These are phyloP conservation scores for Madurella fahalii DNA, from an alignment of 2,329 filamentous ascomycete genomes.

Conservation along the genomic window DNA sequence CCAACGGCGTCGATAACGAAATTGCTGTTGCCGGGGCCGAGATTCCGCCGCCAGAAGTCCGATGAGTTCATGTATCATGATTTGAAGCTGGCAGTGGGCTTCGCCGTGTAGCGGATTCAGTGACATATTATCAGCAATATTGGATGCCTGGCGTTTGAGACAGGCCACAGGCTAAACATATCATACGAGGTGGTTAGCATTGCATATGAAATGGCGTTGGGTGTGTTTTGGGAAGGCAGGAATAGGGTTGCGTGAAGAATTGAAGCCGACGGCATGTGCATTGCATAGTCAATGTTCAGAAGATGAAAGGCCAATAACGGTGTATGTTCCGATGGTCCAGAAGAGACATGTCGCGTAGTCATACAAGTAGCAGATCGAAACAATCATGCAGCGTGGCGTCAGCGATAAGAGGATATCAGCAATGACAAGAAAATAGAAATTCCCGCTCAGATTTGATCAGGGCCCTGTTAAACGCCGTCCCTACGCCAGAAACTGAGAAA, in stretches of 20 bases:
- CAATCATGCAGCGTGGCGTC: no score
- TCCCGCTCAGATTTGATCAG: background rate
- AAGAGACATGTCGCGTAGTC: no score
- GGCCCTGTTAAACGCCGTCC: background rate
- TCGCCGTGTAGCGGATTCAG: background rate
- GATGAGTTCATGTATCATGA: constrained; percentile 18
- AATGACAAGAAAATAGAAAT: background rate
- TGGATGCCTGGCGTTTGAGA: constrained; percentile 11
- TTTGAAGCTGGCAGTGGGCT: background rate
- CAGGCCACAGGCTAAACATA: background rate
- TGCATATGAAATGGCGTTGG: constrained; percentile 18
- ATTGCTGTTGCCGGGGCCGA: constrained; percentile 54
- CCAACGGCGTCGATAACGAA: constrained; percentile 57
- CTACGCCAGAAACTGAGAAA: constrained; percentile 45
- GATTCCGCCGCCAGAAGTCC: constrained; percentile 34
- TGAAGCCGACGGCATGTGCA: no score
- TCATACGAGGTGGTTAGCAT: background rate
- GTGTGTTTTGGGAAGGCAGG: background rate
- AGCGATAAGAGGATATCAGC: no score
- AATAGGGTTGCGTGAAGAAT: no score
- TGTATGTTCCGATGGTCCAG: no score
- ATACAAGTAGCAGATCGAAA: no score
- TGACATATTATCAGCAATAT: background rate
- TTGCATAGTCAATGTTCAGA: no score
- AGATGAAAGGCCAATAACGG: no score